Evolutionary conservation across 495 filamentous ascomycete genomes (phyloP), one percentile per base, ranked within the genome.

Genomic region (Haplographium delicatum): DNA sequence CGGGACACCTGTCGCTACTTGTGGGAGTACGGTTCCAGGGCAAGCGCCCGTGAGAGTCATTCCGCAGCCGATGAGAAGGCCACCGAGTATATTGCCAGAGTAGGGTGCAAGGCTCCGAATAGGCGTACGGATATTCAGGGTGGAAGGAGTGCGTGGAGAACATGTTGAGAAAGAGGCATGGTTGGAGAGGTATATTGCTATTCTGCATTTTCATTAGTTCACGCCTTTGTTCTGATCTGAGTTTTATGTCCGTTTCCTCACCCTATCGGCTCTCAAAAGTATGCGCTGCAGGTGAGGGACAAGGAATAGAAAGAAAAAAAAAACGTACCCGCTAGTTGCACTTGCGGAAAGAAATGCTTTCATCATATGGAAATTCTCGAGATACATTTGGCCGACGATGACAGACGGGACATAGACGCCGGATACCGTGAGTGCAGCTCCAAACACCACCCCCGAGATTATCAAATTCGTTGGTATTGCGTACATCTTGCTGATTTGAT

Each of bases 61-160:
- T 49, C 78, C 78, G 1, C 68, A 43, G 33, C 79, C 78, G 28
- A 81, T 60, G 9, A 83, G 63, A 4, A 57, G 41, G 25, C 78
- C 78, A 48, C 78, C 79, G 57, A 81, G 51, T 51, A 82, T 57
- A 58, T 83, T 82, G 44, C 75, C 76, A 58, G 78, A 74, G 55
- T 72, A 72, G 10, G 50, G 47, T 3, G 58, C 53, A 54, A 76
- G 68, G n/a, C n/a, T n/a, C n/a, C n/a, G n/a, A n/a, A n/a, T n/a
- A n/a, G n/a, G n/a, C n/a, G n/a, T n/a, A n/a, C n/a, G n/a, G 44
- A 72, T 52, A 43, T 58, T 59, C 15, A 79, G 30, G 27, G 69
- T 38, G 5, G 54, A 41, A 5, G 53, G 37, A 6, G 23, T 34
- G 2, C 53, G 52, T 8, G 57, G 56, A 11, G 40, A 24, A 15